Percentiles rank a stretch among this genome's conserved stretches.
Conservation (phyloP, 2,329 filamentous ascomycete genomes). For the Beauveria medogensis region DNA sequence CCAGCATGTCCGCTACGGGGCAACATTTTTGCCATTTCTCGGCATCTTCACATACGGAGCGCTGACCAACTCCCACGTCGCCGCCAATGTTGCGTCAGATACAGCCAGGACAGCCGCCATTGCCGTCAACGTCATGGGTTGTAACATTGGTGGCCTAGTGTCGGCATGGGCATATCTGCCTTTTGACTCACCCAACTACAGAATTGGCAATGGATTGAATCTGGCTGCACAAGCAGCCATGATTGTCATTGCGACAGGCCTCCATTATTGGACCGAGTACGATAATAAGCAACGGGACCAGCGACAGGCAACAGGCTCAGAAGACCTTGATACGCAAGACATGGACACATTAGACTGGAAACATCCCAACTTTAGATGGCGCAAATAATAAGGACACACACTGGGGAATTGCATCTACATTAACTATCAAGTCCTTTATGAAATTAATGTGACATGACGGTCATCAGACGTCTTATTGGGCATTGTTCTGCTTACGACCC, state of each 20-base stretch:
- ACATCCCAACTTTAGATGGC: constrained; percentile 60
- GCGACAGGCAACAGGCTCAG: constrained; percentile 42
- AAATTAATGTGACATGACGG: background rate
- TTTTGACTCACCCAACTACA: constrained; percentile 55
- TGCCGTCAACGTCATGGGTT: constrained; percentile 45
- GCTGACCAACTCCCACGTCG: constrained; percentile 56
- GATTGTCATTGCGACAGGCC: constrained; percentile 38
- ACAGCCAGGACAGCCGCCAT: constrained; percentile 56
- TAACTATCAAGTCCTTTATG: background rate
- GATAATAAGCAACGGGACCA: constrained; percentile 53
- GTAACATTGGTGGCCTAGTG: constrained; percentile 12
- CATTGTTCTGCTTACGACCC: constrained; percentile 10
- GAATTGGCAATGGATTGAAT: constrained; percentile 64
- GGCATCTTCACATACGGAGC: constrained; percentile 56
- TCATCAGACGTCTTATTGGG: background rate
- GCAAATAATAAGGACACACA: background rate
- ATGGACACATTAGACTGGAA: constrained; percentile 58
- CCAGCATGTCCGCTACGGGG: constrained; percentile 51
- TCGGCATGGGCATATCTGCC: constrained; percentile 35
- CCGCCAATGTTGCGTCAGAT: constrained; percentile 62
- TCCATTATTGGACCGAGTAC: constrained; percentile 52
- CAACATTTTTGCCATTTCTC: constrained; percentile 57
- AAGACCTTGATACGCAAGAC: constrained; percentile 35
- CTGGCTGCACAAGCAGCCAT: constrained; percentile 52
- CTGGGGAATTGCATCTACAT: background rate